Evolutionary conservation across 225 moss, liverwort and hornwort species (phyloP), one percentile per base, ranked within the genome.

Genomic region (Marchantia polymorpha): DNA sequence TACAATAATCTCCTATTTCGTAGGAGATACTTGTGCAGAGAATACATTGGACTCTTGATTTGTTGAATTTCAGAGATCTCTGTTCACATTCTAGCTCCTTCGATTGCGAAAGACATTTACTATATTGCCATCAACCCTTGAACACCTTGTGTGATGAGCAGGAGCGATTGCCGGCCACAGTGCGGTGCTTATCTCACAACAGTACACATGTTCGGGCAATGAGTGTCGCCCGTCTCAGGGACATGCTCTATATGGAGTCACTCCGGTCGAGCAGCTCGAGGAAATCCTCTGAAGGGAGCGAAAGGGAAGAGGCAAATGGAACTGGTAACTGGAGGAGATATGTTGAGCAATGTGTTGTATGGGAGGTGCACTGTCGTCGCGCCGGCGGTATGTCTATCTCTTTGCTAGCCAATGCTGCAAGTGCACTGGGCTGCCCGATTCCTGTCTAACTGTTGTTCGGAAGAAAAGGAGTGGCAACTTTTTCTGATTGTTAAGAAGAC

Each of bases 111-210:
- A 39, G 39, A 39, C 39, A 39, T 39, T 39, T 39, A 2, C 39
- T 39, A 39, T 39, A 39, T 39, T 39, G 39, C 39, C 39, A 39
- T n/a, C 56, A 56, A 6, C 13, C 2, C 56, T 1, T 56, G 56
- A 56, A 39, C 39, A 39, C 39, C 15, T 64, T 12, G 46, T 76
- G 39, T 63, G 27, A 63, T 73, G 25, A 69, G 55, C 84, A 87
- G 87, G 87, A 87, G 23, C 87, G 87, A 52, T 80, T 87, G 68
- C 87, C 82, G 73, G 84, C 84, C 56, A 78, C 78, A 50, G 87
- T 87, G 0, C 80, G 82, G 15, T 84, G 87, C 77, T 54, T 87
- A 1, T 87, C 87, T 6, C 84, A 87, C 61, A 84, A 76, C 61
- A 87, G 87, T 75, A 73, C 84, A 54, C 80, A 84, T 72, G 87